These are phyloP conservation scores for Pseudotsuga menziesii DNA, from an alignment of 75 land plant species.

Conservation along the genomic window DNA sequence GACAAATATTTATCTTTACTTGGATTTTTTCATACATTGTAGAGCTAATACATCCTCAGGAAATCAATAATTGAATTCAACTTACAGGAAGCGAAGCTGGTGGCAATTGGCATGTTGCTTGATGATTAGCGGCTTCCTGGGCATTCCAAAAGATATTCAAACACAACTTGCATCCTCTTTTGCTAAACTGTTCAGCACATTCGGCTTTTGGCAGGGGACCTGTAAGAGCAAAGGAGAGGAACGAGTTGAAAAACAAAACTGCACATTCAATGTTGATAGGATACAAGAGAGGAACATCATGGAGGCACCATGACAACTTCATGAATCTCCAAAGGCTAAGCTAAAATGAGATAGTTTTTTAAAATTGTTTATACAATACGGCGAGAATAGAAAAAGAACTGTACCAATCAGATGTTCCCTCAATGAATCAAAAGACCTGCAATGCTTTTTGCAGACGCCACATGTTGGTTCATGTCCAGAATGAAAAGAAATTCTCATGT, in stretches of 20 bases:
- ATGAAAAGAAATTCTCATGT: slow-evolving; percentile 69
- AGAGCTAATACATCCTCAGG: too few species aligned
- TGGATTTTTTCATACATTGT: too few species aligned
- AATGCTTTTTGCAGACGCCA: slow-evolving; percentile 65
- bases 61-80: neutral
- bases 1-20: too few species aligned
- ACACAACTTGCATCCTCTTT: slow-evolving; percentile 62
- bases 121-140: slow-evolving; percentile 28
- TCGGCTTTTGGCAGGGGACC: slow-evolving; percentile 59
- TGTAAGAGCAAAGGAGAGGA: slow-evolving; percentile 7
- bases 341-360: too few species aligned
- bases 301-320: too few species aligned
- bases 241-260: neutral
- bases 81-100: slow-evolving; percentile 26
- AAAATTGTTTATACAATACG: too few species aligned
- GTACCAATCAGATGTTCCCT: slow-evolving; percentile 79
- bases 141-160: slow-evolving; percentile 41
- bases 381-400: neutral
- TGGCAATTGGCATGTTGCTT: slow-evolving; percentile 24
- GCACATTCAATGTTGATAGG: too few species aligned
- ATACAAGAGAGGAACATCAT: too few species aligned
- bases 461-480: slow-evolving; percentile 78
- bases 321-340: too few species aligned
- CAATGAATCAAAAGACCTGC: slow-evolving; percentile 64
- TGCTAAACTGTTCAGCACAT: slow-evolving; percentile 47